phyloP scores from a whole-genome alignment of 176 grass and related monocot species.

The Eragrostis curvula region DNA sequence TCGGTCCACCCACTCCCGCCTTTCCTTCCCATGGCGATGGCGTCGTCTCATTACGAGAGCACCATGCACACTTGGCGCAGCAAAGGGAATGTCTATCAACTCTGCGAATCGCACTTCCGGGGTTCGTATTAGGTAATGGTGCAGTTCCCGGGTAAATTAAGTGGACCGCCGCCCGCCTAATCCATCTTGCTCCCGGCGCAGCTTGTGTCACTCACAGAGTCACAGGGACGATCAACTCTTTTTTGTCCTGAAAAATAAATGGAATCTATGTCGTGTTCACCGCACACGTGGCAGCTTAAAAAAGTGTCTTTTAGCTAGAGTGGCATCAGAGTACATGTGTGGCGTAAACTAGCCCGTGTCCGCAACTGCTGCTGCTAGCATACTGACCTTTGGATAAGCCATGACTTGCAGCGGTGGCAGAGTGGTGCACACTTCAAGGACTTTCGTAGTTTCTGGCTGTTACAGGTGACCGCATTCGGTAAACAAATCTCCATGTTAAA shows the following conservation, averaged over 20 bases:
- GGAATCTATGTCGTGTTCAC: background rate
- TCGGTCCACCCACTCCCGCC: constrained; percentile 35
- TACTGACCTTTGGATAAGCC: no score
- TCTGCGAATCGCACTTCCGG: background rate
- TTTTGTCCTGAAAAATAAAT: background rate
- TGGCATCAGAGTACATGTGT: background rate
- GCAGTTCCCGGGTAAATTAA: background rate
- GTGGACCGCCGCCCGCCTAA: constrained; percentile 15
- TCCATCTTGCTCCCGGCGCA: background rate
- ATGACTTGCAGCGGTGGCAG: no score
- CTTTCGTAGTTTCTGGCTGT: no score
- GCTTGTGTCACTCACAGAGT: no score
- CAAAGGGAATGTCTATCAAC: background rate
- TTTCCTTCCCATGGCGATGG: background rate
- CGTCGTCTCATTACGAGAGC: background rate
- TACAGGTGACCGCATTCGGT: no score
- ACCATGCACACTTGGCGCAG: background rate
- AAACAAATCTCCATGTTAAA: no score
- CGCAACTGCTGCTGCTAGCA: no score
- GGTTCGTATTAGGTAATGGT: background rate
- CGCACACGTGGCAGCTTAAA: background rate
- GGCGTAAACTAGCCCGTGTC: no score
- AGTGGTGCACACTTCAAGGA: no score
- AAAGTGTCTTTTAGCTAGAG: background rate
- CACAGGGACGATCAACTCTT: background rate